Percentiles rank a stretch among this genome's conserved stretches.
Evolutionary conservation across 805 yeast species (phyloP).

Genomic region (Ogataea pignaliae): DNA sequence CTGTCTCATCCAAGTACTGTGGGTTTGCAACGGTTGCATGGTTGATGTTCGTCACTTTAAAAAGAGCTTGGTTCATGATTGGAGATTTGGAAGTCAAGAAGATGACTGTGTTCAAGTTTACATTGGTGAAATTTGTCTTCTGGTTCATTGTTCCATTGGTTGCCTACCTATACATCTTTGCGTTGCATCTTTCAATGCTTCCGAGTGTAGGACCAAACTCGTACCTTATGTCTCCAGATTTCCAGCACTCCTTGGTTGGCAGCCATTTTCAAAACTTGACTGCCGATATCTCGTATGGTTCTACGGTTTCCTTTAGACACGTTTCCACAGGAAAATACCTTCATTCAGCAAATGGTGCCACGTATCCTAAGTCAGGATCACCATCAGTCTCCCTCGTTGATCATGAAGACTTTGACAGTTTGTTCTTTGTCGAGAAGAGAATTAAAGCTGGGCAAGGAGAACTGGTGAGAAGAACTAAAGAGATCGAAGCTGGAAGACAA

Average conservation of each 20-base stretch:
- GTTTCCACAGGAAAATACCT: constrained; percentile 69
- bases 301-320: constrained; percentile 70
- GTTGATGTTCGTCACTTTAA: constrained; percentile 42
- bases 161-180: constrained; percentile 54
- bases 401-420: constrained; percentile 56
- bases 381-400: constrained; percentile 78
- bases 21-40: constrained; percentile 67
- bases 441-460: constrained; percentile 36
- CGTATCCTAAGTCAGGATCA: constrained; percentile 56
- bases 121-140: constrained; percentile 34
- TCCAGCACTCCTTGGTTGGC: constrained; percentile 53
- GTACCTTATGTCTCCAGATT: constrained; percentile 59
- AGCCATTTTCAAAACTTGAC: constrained; percentile 40
- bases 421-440: constrained; percentile 63
- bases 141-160: constrained; percentile 51
- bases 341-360: constrained; percentile 71
- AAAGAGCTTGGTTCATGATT: constrained; percentile 59
- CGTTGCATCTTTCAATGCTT: constrained; percentile 48
- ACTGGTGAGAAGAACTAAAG: constrained; percentile 25
- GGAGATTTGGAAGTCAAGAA: constrained; percentile 60
- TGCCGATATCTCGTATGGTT: constrained; percentile 69
- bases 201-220: constrained; percentile 55
- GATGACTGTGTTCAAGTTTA: constrained; percentile 35
- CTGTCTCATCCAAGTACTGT: constrained; percentile 62
- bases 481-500: constrained; percentile 44